Conservation (phyloP, 2,329 filamentous ascomycete genomes). For the Scleromitrula shiraiana region DNA sequence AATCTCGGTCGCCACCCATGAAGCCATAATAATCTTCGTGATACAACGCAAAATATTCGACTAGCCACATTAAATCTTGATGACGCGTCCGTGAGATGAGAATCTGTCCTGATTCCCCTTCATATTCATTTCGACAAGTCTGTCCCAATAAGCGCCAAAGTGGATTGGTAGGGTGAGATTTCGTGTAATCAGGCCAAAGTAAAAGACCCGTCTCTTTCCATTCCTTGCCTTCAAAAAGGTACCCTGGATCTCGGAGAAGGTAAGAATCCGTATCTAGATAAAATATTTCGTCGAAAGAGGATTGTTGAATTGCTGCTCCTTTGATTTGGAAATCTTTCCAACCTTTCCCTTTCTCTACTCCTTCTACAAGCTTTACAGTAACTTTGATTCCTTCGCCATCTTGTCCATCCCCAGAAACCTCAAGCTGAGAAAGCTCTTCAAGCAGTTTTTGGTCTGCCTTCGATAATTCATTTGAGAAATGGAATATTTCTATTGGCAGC, state of each 20-base stretch:
- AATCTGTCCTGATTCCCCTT: slow-evolving; percentile 17
- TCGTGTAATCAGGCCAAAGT: slow-evolving; percentile 17
- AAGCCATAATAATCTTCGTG: slow-evolving; percentile 17
- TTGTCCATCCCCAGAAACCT: neutral
- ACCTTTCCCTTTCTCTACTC: slow-evolving; percentile 13
- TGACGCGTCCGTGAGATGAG: slow-evolving; percentile 13
- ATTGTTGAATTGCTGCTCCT: slow-evolving; percentile 18
- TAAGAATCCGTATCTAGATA: slow-evolving; percentile 19
- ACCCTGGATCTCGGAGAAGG: slow-evolving; percentile 13
- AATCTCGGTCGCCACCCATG: slow-evolving; percentile 18
- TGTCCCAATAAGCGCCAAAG: slow-evolving; percentile 16
- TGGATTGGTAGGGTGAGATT: slow-evolving; percentile 17
- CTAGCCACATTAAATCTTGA: slow-evolving; percentile 17
- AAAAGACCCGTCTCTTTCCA: slow-evolving; percentile 17
- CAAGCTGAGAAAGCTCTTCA: slow-evolving; percentile 8
- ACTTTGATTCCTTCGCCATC: slow-evolving; percentile 4
- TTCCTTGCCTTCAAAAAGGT: slow-evolving; percentile 13
- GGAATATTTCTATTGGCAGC: slow-evolving; percentile 18
- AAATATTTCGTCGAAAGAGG: slow-evolving; percentile 17
- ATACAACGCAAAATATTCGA: slow-evolving; percentile 16
- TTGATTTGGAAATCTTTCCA: slow-evolving; percentile 21
- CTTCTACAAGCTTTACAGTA: slow-evolving; percentile 11
- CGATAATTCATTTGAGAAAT: slow-evolving; percentile 15
- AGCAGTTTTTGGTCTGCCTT: slow-evolving; percentile 8
- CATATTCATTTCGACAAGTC: slow-evolving; percentile 15